phyloP scores from a whole-genome alignment of 2,329 filamentous ascomycete genomes.

The Gnomoniopsis sp. region DNA sequence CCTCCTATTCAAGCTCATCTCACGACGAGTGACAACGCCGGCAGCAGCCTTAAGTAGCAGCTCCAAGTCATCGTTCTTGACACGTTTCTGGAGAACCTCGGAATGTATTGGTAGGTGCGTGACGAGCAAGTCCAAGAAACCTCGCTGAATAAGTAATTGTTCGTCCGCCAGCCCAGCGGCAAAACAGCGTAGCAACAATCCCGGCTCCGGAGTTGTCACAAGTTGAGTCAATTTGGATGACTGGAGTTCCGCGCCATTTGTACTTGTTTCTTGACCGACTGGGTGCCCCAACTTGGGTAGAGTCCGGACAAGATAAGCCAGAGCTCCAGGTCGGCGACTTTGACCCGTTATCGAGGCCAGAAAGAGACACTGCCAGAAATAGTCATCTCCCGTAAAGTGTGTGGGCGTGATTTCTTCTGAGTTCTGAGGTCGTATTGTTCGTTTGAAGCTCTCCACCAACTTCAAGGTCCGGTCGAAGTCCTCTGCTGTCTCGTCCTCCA shows the following conservation, averaged over 20 bases:
- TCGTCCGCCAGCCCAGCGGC: slow-evolving; percentile 84
- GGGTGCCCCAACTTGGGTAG: slow-evolving; percentile 66
- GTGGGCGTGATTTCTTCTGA: slow-evolving; percentile 48
- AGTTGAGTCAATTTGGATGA: slow-evolving; percentile 57
- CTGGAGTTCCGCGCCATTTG: slow-evolving; percentile 35
- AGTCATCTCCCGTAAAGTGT: slow-evolving; percentile 68
- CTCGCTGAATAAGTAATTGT: slow-evolving; percentile 87
- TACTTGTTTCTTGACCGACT: slow-evolving; percentile 25
- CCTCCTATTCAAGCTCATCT: slow-evolving; percentile 94
- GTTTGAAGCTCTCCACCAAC: slow-evolving; percentile 74
- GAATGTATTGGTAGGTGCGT: slow-evolving; percentile 85
- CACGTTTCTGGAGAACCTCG: slow-evolving; percentile 70
- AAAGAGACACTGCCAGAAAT: slow-evolving; percentile 99
- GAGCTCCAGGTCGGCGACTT: slow-evolving; percentile 76
- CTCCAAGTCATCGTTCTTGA: slow-evolving; percentile 74
- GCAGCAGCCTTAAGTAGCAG: slow-evolving; percentile 77
- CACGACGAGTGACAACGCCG: slow-evolving; percentile 82
- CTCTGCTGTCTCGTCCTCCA: slow-evolving; percentile 95
- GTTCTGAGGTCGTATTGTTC: slow-evolving; percentile 55
- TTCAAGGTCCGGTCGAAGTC: slow-evolving; percentile 88
- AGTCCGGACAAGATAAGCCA: slow-evolving; percentile 79
- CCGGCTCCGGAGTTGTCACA: slow-evolving; percentile 87
- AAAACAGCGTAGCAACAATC: slow-evolving; percentile 85
- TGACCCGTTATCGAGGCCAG: slow-evolving; percentile 87
- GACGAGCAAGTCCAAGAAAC: slow-evolving; percentile 89